These are phyloP conservation scores for Cladophialophora immunda DNA, from an alignment of 2,329 filamentous ascomycete species.

Conservation along the genomic window DNA sequence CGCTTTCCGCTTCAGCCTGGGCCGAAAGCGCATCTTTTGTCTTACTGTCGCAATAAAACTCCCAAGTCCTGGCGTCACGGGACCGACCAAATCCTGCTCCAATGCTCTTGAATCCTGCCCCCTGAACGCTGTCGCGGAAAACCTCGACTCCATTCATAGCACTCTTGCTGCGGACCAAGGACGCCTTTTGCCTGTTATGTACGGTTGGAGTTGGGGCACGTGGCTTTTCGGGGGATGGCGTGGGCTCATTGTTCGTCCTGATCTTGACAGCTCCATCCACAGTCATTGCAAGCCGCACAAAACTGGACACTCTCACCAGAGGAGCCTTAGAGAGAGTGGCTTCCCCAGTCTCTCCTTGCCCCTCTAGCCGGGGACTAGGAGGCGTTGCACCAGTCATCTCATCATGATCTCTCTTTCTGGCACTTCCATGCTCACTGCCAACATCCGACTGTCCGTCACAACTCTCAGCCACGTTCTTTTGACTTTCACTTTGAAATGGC, in stretches of 20 bases:
- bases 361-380: constrained; percentile 44
- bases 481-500: background rate
- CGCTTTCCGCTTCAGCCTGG: constrained; percentile 82
- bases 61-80: constrained; percentile 87
- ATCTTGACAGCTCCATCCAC: constrained; percentile 92
- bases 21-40: constrained; percentile 78
- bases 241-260: constrained; percentile 72
- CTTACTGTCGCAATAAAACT: constrained; percentile 86
- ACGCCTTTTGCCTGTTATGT: constrained; percentile 58
- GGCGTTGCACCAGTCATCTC: constrained; percentile 34
- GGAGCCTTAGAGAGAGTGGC: constrained; percentile 44
- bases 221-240: constrained; percentile 71
- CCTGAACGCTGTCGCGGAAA: constrained; percentile 29
- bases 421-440: constrained; percentile 29
- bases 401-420: constrained; percentile 35
- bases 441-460: constrained; percentile 10
- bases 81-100: constrained; percentile 75
- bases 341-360: constrained; percentile 49
- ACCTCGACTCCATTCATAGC: constrained; percentile 28
- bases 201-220: constrained; percentile 59
- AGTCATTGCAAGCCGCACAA: constrained; percentile 80
- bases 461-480: constrained; percentile 7
- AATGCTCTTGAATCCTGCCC: constrained; percentile 20
- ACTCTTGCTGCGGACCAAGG: constrained; percentile 46
- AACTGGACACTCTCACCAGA: constrained; percentile 49